Evolutionary conservation across 1,284 basidiomycete species (phyloP).

Genomic region (Pterula multifida): DNA sequence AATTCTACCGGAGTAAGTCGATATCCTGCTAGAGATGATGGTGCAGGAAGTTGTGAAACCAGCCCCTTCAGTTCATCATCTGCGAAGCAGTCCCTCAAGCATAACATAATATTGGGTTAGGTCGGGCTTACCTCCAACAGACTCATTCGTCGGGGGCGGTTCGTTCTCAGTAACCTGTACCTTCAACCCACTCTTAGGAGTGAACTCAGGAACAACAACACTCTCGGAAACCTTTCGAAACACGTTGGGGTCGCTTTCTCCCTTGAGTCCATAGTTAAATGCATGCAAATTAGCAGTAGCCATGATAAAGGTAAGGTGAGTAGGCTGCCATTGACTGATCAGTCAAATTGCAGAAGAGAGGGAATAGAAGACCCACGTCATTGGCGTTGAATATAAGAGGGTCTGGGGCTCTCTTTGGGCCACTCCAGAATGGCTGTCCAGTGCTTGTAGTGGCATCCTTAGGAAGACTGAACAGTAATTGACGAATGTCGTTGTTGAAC

Average conservation of each 20-base stretch:
- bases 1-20: slow-evolving; percentile 93
- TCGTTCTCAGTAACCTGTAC: slow-evolving; percentile 95
- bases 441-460: slow-evolving; percentile 85
- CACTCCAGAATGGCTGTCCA: slow-evolving; percentile 94
- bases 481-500: slow-evolving; percentile 90
- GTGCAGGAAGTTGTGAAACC: slow-evolving; percentile 65
- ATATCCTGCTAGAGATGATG: slow-evolving; percentile 88
- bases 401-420: slow-evolving; percentile 97
- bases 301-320: slow-evolving; percentile 85
- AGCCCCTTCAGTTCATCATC: slow-evolving; percentile 50
- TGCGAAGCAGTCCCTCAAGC: slow-evolving; percentile 11
- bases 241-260: slow-evolving; percentile 67
- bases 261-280: slow-evolving; percentile 95
- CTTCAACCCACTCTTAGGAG: slow-evolving; percentile 85
- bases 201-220: slow-evolving; percentile 89
- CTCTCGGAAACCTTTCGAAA: slow-evolving; percentile 82
- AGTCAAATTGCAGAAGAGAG: slow-evolving; percentile 1
- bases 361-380: slow-evolving; percentile 46
- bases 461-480: slow-evolving; percentile 89
- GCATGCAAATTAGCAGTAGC: slow-evolving; percentile 95
- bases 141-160: slow-evolving; percentile 48
- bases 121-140: slow-evolving; percentile 18
- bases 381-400: slow-evolving; percentile 78
- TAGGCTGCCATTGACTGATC: slow-evolving; percentile 37
- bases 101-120: not conserved